phyloP scores from a whole-genome alignment of 345 rosid species.

The Noccaea bulbosa region DNA sequence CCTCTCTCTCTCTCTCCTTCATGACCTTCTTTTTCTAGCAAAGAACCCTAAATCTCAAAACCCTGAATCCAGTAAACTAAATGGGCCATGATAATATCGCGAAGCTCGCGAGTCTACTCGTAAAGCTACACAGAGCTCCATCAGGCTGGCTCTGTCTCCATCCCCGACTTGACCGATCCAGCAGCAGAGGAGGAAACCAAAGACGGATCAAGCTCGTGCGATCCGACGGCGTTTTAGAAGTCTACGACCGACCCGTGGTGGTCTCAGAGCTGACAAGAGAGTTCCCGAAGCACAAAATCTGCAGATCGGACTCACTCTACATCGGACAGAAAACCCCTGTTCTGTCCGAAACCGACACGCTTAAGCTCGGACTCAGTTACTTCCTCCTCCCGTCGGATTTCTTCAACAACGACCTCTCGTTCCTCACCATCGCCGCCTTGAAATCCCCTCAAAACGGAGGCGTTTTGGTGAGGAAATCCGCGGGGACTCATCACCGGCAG shows the following conservation, averaged over 20 bases:
- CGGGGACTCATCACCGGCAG: conserved; percentile 42
- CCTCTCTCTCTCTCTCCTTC: conserved; percentile 1
- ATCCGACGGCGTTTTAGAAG: conserved; percentile 64
- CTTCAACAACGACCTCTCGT: conserved; percentile 68
- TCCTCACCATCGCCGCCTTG: conserved; percentile 68
- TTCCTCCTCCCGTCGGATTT: conserved; percentile 78
- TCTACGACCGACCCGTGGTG: conserved; percentile 58
- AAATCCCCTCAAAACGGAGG: conserved; percentile 32
- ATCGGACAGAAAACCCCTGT: conserved; percentile 82
- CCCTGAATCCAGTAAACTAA: conserved; percentile 2
- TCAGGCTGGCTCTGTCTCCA: conserved; percentile 43
- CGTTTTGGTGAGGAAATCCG: conserved; percentile 29
- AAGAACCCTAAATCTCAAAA: conserved; percentile 25
- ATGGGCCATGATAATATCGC: conserved; percentile 44
- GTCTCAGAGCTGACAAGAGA: conserved; percentile 65
- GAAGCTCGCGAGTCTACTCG: conserved; percentile 37
- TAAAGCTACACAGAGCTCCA: conserved; percentile 41
- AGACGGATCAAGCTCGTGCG: conserved; percentile 61
- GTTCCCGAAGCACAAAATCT: conserved; percentile 79
- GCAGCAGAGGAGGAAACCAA: neutral
- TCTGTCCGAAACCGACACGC: conserved; percentile 64
- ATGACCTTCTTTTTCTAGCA: conserved; percentile 20
- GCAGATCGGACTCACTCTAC: conserved; percentile 74
- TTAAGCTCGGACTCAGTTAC: conserved; percentile 74
- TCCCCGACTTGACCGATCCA: conserved; percentile 27